A percentile compares a stretch with the other conserved stretches of the same genome.
Conservation (phyloP, 495 filamentous ascomycete species). For the Amphirosellinia nigrospora region DNA sequence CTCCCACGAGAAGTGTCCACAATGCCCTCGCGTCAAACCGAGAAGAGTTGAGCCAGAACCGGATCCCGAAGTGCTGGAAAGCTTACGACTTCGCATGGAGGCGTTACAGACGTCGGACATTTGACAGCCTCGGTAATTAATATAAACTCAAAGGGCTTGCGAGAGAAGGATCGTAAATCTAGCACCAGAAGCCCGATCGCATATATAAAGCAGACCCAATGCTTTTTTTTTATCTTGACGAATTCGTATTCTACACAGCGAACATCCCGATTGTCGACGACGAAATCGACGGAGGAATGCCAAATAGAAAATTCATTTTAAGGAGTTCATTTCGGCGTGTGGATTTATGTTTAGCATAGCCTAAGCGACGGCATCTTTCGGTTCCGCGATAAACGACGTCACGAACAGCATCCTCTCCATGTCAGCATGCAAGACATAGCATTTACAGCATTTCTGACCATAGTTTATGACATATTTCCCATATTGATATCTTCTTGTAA, state of each 20-base stretch:
- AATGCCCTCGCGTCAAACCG: conserved; percentile 56
- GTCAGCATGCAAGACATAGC: conserved; percentile 31
- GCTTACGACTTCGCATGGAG: conserved; percentile 48
- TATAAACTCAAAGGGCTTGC: not conserved
- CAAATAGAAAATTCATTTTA: conserved; percentile 17
- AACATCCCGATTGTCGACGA: not conserved
- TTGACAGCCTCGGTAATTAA: conserved; percentile 19
- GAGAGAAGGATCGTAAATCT: not conserved
- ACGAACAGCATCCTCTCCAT: conserved; percentile 38
- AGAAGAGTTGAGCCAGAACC: conserved; percentile 66
- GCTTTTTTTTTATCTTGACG: not conserved
- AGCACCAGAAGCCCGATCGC: not conserved
- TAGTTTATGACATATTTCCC: conserved; percentile 12
- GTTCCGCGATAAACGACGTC: conserved; percentile 33
- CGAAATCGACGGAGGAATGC: conserved; percentile 6
- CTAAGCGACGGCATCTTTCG: not conserved
- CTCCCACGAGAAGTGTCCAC: conserved; percentile 59
- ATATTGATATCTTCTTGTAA: conserved; percentile 4
- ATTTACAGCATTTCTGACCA: conserved; percentile 10
- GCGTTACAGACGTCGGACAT: conserved; percentile 30
- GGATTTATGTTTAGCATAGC: conserved; percentile 18
- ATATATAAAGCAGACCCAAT: not conserved
- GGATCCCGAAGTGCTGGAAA: conserved; percentile 68
- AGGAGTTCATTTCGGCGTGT: conserved; percentile 15
- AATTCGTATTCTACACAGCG: conserved; percentile 16